Conservation (phyloP, 1,139 yeast genomes). For the Yamadazyma trypodendri region DNA sequence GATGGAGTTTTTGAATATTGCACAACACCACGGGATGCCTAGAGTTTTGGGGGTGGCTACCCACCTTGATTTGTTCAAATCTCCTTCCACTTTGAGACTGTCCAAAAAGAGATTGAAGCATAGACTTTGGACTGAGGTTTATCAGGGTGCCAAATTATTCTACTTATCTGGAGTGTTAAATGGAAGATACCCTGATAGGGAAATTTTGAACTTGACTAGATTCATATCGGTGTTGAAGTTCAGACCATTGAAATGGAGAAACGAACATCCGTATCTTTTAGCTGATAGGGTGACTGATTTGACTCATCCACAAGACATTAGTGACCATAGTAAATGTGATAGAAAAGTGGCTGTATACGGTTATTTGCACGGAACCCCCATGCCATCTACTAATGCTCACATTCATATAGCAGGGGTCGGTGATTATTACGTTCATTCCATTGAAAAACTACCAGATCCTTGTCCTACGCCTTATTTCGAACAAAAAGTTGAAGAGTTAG, state of each 20-base stretch:
- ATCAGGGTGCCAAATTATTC: slow-evolving; percentile 95
- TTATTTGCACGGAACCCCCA: slow-evolving; percentile 90
- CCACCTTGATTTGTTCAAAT: slow-evolving; percentile 90
- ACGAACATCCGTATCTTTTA: slow-evolving; percentile 91
- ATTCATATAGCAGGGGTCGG: slow-evolving; percentile 97
- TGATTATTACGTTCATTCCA: slow-evolving; percentile 70
- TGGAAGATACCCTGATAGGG: slow-evolving; percentile 97
- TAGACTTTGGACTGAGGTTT: slow-evolving; percentile 98
- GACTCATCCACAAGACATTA: slow-evolving; percentile 85
- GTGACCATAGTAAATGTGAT: slow-evolving; percentile 78
- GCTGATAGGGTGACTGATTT: slow-evolving; percentile 94
- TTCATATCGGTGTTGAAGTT: slow-evolving; percentile 97
- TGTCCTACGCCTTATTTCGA: slow-evolving; percentile 96
- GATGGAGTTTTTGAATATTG: slow-evolving; percentile 94
- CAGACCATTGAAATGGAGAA: slow-evolving; percentile 97
- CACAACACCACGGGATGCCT: slow-evolving; percentile 99
- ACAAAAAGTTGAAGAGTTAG: slow-evolving; percentile 77
- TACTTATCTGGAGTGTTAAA: slow-evolving; percentile 94
- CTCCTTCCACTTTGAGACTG: slow-evolving; percentile 84
- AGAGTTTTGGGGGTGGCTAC: slow-evolving; percentile 94
- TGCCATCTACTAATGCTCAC: slow-evolving; percentile 68
- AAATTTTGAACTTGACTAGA: slow-evolving; percentile 84
- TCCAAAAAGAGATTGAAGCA: slow-evolving; percentile 90
- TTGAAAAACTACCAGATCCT: slow-evolving; percentile 94
- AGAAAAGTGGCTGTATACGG: slow-evolving; percentile 92